Base-by-base conservation (phyloP, 2,329 filamentous ascomycete genomes). In the Claviceps capensis region DNA sequence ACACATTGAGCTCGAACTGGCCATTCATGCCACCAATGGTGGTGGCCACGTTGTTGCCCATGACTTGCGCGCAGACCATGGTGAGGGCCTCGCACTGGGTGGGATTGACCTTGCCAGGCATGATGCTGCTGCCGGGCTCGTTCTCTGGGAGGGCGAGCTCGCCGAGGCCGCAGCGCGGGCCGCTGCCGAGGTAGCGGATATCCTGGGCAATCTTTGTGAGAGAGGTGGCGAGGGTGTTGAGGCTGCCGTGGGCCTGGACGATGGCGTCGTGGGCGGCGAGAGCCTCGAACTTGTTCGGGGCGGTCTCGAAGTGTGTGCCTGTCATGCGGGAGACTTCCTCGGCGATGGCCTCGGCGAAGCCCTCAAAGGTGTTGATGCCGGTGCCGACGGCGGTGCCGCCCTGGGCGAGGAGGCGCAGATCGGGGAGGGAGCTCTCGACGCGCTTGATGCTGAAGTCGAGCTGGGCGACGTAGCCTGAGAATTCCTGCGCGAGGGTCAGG, bases 41-140 rank as follows among this genome's bases (percentile, higher is more conserved):
- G 55, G 88, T 83, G 40, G 93, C 88, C 51, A 89, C 85, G 67
- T 97, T 83, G 78, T 98, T 98, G 65, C 93, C 93, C 79, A 97
- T 95, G 56, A 98, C 91, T 72, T 98, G 93, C 19, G 88, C 82
- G 75, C 91, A 96, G 55, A 97, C 77, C 93, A 98, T 98, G 61
- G 93, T 97, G 69, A 98, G 75, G 56, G 89, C 87, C 77, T 98
- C 93, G 72, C 89, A 95, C 74, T 98, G 93, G 36, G 93, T 98
- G 36, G 93, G 93, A 77, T 98, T 98, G 68, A 98, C 93, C 77
- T 98, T 98, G 65, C 93, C 93, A 45, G 93, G 93, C 93, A 98
- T 98, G 76, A 98, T 97, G 61, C 87, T 94, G 65, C 86, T 93
- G 58, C 91, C 91, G 37, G 93, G 93, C 76, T 98, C 93, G 74